A percentile compares a stretch with the other conserved stretches of the same genome.
Evolutionary conservation across 108 stramenopile genomes (phyloP).

Genomic region (Cyclotella choctawhatcheeana): DNA sequence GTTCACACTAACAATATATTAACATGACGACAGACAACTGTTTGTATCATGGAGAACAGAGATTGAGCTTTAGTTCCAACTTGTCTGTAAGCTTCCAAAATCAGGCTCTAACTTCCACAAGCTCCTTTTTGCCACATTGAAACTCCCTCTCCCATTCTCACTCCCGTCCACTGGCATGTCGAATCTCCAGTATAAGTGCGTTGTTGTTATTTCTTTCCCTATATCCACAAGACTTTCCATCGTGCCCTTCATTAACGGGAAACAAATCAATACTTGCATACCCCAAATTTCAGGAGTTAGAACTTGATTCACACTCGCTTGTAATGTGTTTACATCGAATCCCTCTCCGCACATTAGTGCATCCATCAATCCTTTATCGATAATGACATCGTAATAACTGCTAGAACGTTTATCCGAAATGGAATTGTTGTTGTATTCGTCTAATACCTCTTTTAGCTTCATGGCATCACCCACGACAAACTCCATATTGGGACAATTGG

Average conservation of each 20-base stretch:
- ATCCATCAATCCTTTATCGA: conserved; percentile 85
- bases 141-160: conserved; percentile 35
- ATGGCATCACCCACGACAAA: conserved; percentile 79
- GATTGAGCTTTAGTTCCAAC: conserved; percentile 9
- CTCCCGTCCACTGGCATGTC: conserved; percentile 28
- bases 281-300: conserved; percentile 45
- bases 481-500: conserved; percentile 33
- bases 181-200: conserved; percentile 33
- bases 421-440: conserved; percentile 10
- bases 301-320: conserved; percentile 37
- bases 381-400: conserved; percentile 59
- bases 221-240: conserved; percentile 25
- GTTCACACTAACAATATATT: too few species aligned
- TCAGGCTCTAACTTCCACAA: background rate
- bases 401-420: background rate
- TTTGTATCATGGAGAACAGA: too few species aligned
- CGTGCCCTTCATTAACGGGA: conserved; percentile 24
- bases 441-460: conserved; percentile 31
- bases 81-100: background rate
- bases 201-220: background rate
- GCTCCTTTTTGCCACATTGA: conserved; percentile 37
- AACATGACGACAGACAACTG: too few species aligned
- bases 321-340: conserved; percentile 54
- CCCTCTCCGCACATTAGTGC: conserved; percentile 81
- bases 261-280: conserved; percentile 38